phyloP scores from a whole-genome alignment of 768 basidiomycete species.

The Amanita exitialis region DNA sequence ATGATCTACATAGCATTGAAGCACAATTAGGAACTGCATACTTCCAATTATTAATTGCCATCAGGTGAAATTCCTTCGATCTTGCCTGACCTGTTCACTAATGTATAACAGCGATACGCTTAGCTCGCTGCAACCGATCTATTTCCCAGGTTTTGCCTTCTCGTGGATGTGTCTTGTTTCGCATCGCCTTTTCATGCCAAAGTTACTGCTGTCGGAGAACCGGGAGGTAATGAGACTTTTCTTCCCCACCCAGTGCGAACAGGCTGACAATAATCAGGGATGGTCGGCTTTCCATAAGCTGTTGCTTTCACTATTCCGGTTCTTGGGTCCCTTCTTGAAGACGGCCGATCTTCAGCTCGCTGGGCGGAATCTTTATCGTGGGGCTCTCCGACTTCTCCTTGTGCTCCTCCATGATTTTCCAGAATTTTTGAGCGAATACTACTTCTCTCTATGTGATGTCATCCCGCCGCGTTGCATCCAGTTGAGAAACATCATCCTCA shows the following conservation, averaged over 20 bases:
- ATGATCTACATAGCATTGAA: slow-evolving; percentile 85
- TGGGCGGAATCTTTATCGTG: slow-evolving; percentile 82
- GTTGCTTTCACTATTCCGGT: slow-evolving; percentile 89
- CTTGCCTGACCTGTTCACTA: slow-evolving; percentile 6
- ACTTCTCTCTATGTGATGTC: slow-evolving; percentile 90
- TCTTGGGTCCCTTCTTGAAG: slow-evolving; percentile 85
- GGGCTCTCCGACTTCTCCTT: slow-evolving; percentile 80
- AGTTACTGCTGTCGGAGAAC: slow-evolving; percentile 77
- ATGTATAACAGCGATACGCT: slow-evolving; percentile 66
- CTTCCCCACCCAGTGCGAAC: neutral
- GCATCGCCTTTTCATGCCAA: slow-evolving; percentile 96
- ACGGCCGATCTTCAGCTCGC: slow-evolving; percentile 71
- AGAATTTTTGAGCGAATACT: slow-evolving; percentile 94
- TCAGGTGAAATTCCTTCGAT: slow-evolving; percentile 47
- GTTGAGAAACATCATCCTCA: slow-evolving; percentile 91
- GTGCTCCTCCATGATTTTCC: slow-evolving; percentile 98
- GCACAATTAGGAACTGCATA: slow-evolving; percentile 80
- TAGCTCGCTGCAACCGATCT: slow-evolving; percentile 90
- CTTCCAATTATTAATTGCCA: slow-evolving; percentile 77
- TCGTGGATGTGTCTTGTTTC: slow-evolving; percentile 97
- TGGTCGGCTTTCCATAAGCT: slow-evolving; percentile 97
- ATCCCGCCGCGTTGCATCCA: slow-evolving; percentile 93
- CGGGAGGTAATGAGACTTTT: slow-evolving; percentile 52
- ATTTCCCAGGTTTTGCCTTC: slow-evolving; percentile 97
- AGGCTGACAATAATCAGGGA: slow-evolving; percentile 35